Evolutionary conservation across 352 stramenopile genomes (phyloP).

Genomic region (Globisporangium polare): DNA sequence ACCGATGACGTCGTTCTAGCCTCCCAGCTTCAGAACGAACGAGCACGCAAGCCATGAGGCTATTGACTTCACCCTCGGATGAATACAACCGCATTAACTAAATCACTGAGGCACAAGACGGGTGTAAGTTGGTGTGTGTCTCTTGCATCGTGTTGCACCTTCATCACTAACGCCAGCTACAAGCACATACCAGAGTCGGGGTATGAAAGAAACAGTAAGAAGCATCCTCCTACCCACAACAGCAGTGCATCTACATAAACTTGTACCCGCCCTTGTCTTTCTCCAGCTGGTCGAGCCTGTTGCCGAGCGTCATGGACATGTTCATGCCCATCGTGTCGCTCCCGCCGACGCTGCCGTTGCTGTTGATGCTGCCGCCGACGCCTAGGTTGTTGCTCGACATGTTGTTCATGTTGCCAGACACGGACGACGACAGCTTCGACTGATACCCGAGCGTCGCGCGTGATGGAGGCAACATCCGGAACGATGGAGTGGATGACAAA

Average conservation of each 20-base stretch:
- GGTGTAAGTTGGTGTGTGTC: background rate
- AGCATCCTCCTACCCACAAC: background rate
- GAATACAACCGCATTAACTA: constrained; percentile 9
- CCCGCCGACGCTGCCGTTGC: constrained; percentile 15
- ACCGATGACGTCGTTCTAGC: constrained; percentile 14
- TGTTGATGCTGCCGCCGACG: constrained; percentile 14
- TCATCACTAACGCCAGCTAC: background rate
- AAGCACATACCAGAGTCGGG: background rate
- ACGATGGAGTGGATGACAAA: constrained; percentile 10
- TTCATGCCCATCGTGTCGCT: constrained; percentile 9
- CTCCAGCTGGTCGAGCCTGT: constrained; percentile 72
- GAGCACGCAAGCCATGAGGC: background rate
- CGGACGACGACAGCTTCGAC: constrained; percentile 25
- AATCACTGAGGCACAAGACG: background rate
- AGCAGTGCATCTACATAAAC: constrained; percentile 19
- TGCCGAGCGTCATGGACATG: constrained; percentile 44
- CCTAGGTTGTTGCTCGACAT: constrained; percentile 17
- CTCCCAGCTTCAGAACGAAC: background rate
- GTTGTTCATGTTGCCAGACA: constrained; percentile 24
- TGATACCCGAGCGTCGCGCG: constrained; percentile 20
- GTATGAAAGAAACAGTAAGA: background rate
- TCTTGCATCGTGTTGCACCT: background rate
- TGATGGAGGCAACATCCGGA: constrained; percentile 16
- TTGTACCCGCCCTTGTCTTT: constrained; percentile 49
- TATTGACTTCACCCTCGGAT: too few relatives aligned